These are phyloP conservation scores for bread wheat (Triticum aestivum) DNA, from an alignment of 176 grass and related monocot species.

Conservation along the genomic window DNA sequence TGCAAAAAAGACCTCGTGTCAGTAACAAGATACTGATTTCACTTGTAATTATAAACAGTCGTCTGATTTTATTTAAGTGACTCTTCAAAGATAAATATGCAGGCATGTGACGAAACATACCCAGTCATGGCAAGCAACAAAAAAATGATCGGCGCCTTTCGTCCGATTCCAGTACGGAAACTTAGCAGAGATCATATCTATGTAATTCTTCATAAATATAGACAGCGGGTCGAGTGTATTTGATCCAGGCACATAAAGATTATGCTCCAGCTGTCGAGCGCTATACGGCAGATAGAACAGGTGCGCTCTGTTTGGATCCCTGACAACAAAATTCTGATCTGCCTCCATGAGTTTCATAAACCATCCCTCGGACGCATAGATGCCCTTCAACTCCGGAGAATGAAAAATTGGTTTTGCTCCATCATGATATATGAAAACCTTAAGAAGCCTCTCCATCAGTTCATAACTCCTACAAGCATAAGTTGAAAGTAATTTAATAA, in stretches of 20 bases:
- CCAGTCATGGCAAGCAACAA: constrained; percentile 97
- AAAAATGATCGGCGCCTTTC: constrained; percentile 88
- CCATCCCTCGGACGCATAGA: constrained; percentile 94
- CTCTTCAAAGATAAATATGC: no score
- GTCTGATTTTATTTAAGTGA: neutral
- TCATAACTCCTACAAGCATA: constrained; percentile 83
- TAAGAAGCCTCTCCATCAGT: constrained; percentile 80
- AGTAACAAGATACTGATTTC: neutral
- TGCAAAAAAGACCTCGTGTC: neutral
- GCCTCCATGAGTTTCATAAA: constrained; percentile 93
- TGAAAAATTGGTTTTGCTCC: constrained; percentile 82
- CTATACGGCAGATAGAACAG: constrained; percentile 87
- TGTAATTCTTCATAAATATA: constrained; percentile 73
- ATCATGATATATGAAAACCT: constrained; percentile 86
- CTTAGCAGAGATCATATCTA: constrained; percentile 73
- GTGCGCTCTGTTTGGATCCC: constrained; percentile 65
- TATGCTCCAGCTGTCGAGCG: constrained; percentile 59
- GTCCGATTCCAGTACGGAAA: constrained; percentile 86
- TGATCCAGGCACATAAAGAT: constrained; percentile 79
- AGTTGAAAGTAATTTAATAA: constrained; percentile 5
- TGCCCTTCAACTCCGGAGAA: constrained; percentile 71
- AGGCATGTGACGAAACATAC: constrained; percentile 35
- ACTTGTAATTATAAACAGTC: neutral
- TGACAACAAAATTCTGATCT: constrained; percentile 64
- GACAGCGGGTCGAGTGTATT: constrained; percentile 63